Percentiles rank a stretch among this genome's conserved stretches.
These are phyloP conservation scores for Malus hybrid DNA, from an alignment of 331 rosid species.

Conservation along the genomic window DNA sequence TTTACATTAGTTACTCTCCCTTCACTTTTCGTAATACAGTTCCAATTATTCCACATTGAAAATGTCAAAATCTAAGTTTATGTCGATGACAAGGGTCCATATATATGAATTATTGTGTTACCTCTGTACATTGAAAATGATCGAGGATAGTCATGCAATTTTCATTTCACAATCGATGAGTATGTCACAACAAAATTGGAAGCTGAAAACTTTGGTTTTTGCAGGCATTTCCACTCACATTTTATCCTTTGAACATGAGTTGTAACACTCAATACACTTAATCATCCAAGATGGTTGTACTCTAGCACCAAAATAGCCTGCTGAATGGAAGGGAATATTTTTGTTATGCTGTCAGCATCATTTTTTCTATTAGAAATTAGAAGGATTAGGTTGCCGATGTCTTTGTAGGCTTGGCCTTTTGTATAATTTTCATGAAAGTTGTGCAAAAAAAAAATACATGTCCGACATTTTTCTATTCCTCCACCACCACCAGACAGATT, in stretches of 20 bases:
- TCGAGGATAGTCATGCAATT: no score
- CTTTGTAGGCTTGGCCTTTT: not conserved
- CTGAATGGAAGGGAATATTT: not conserved
- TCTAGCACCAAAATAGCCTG: not conserved
- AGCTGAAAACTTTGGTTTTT: not conserved
- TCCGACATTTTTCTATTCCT: not conserved
- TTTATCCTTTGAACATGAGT: not conserved
- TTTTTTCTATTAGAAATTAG: not conserved
- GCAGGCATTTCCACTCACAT: not conserved
- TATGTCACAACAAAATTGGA: no score
- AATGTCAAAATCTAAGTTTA: no score
- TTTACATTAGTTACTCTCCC: no score
- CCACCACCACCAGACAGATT: conserved; percentile 2
- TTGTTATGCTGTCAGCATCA: not conserved
- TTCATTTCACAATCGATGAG: no score
- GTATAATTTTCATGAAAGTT: not conserved
- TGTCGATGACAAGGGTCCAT: no score
- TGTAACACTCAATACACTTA: not conserved
- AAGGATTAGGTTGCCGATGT: not conserved
- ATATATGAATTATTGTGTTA: no score
- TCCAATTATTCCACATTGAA: not conserved
- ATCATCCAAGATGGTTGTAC: not conserved
- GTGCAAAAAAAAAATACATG: not conserved
- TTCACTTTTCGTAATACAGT: not conserved
- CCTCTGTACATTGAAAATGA: no score